Percentiles rank a stretch among this genome's conserved stretches.
These are phyloP conservation scores for Clitoria ternatea DNA, from an alignment of 306 rosid species.

Conservation along the genomic window DNA sequence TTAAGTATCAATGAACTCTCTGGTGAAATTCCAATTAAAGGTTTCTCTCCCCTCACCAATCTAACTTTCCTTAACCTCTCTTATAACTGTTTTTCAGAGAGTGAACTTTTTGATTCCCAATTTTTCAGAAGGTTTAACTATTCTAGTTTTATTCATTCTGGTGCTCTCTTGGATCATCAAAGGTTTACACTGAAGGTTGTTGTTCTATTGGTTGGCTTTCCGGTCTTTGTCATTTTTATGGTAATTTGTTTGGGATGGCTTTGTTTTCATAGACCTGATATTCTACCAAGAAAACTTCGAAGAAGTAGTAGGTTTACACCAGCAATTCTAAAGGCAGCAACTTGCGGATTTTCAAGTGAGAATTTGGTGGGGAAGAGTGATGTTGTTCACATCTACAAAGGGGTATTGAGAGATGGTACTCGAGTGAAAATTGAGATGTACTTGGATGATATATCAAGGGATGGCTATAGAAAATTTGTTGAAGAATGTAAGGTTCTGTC, in stretches of 20 bases:
- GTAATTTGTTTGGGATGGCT: constrained; percentile 50
- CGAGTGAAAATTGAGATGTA: constrained; percentile 65
- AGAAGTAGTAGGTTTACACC: constrained; percentile 41
- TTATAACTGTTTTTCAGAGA: constrained; percentile 53
- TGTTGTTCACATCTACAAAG: constrained; percentile 52
- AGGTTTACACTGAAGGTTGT: constrained; percentile 42
- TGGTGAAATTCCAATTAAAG: constrained; percentile 53
- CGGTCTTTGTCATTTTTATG: constrained; percentile 45
- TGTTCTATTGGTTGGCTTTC: constrained; percentile 48
- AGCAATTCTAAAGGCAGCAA: constrained; percentile 53
- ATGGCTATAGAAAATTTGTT: constrained; percentile 23
- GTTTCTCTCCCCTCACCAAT: constrained; percentile 44
- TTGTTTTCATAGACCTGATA: constrained; percentile 61
- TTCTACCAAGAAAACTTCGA: constrained; percentile 45
- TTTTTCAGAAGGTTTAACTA: constrained; percentile 50
- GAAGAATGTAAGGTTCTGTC: constrained; percentile 52
- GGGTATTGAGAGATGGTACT: constrained; percentile 52
- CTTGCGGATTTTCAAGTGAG: constrained; percentile 38
- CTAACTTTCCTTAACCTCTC: constrained; percentile 59
- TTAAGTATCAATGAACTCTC: constrained; percentile 49
- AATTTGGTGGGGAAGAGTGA: constrained; percentile 55
- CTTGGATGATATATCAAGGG: constrained; percentile 34
- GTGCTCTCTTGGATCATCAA: constrained; percentile 40
- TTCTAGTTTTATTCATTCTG: constrained; percentile 60
- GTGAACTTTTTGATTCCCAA: constrained; percentile 34